Evolutionary conservation across 257 asterid genomes (phyloP), one percentile per base, ranked within the genome.

Genomic region (Handroanthus guayacan): DNA sequence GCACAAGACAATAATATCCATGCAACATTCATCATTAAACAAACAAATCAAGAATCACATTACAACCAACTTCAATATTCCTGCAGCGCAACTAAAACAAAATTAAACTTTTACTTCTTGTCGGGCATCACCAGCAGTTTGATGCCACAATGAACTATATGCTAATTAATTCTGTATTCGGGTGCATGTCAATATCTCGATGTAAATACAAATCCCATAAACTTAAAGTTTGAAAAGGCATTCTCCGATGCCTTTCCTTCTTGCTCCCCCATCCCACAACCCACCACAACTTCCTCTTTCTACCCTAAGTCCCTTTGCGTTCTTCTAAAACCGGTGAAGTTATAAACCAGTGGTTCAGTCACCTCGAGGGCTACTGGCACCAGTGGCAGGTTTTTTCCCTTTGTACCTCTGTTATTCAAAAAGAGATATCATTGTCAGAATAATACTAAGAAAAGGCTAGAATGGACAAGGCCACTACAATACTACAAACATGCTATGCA

Each of bases 311-410:
- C 52, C 52, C 14, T 9, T 47, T 12, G 6, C 17, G n/a, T 43
- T 66, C 41, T 72, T 65, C 68, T 61, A 50, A 62, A 45, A 45
- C 57, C n/a, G 45, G 17, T 80, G 17, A 17, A 45, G 31, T 60
- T 61, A 62, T 39, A 58, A 61, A 52, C 76, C 63, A 72, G 77
- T 45, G 39, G 67, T 69, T 85, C 85, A 89, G 80, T 89, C 92
- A 8, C 69, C 82, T 45, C 89, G 77, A 4, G 86, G 83, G 61
- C 87, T 79, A 65, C 82, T 78, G 71, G 85, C 82, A 47, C 90
- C 70, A 71, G 80, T 38, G 47, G 89, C 79, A 68, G 86, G 85
- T 71, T 60, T 85, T 79, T 87, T 89, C 51, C 92, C 86, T 3
- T 81, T 75, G 86, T 89, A 89, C 58, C 81, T 89, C 80, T 80